Percentiles rank a stretch among this genome's conserved stretches.
Conservation (phyloP, 148 eudicot genomes). For the Amaranthus palmeri region DNA sequence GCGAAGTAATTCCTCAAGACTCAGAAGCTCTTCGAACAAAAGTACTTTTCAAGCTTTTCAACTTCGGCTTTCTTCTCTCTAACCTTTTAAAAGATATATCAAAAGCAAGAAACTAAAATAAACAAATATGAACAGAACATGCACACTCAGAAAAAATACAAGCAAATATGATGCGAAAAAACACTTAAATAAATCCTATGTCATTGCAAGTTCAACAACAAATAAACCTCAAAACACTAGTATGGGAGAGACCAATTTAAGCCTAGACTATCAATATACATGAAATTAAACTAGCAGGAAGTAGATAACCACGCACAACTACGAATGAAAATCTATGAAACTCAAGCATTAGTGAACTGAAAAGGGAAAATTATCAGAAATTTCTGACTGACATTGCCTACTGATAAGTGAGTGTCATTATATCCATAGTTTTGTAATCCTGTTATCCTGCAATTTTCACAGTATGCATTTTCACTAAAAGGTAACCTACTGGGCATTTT, state of each 20-base stretch:
- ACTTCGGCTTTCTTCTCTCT: constrained; percentile 83
- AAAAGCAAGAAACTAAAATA: neutral
- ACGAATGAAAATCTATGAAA: neutral
- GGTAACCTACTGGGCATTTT: neutral
- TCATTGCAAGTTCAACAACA: neutral
- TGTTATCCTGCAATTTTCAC: neutral
- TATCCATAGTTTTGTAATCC: neutral
- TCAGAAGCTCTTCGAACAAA: constrained; percentile 93
- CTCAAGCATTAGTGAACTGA: neutral
- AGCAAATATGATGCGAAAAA: neutral
- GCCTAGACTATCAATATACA: neutral
- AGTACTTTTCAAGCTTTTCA: constrained; percentile 61
- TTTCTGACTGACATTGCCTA: neutral
- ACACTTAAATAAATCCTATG: neutral
- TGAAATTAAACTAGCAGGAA: neutral
- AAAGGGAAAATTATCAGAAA: neutral
- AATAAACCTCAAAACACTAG: neutral
- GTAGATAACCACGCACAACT: neutral
- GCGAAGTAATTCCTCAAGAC: constrained; percentile 75
- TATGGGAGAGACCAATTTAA: neutral
- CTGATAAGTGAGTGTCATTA: neutral
- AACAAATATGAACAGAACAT: neutral
- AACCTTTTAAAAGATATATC: constrained; percentile 40
- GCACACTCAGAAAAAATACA: neutral
- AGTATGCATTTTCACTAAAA: neutral